A percentile compares a stretch with the other conserved stretches of the same genome.
phyloP scores from a whole-genome alignment of 2,329 filamentous ascomycete genomes.

The Calonectria hawksworthii region DNA sequence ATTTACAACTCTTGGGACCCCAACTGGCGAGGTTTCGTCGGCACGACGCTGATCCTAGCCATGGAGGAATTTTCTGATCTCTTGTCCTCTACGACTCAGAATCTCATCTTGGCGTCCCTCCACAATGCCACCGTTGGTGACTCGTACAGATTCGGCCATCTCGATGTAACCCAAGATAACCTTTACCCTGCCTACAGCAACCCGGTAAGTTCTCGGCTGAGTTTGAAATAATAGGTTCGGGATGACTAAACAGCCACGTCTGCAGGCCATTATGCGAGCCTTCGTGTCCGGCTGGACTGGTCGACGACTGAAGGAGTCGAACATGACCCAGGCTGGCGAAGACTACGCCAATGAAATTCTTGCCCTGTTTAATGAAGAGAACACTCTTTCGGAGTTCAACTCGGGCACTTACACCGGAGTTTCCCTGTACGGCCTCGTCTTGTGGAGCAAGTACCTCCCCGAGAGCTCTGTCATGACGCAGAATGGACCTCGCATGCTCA shows the following conservation, averaged over 20 bases:
- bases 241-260: not conserved
- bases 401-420: slow-evolving; percentile 74
- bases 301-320: slow-evolving; percentile 64
- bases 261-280: slow-evolving; percentile 70
- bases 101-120: slow-evolving; percentile 66
- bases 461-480: slow-evolving; percentile 66
- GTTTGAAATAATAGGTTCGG: rapidly evolving
- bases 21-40: slow-evolving; percentile 75
- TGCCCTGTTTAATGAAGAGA: slow-evolving; percentile 66
- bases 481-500: slow-evolving; percentile 65
- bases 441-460: slow-evolving; percentile 73
- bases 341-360: slow-evolving; percentile 68
- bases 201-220: slow-evolving; percentile 51
- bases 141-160: slow-evolving; percentile 71
- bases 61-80: slow-evolving; percentile 70
- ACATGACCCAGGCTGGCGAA: slow-evolving; percentile 72
- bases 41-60: slow-evolving; percentile 69
- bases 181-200: slow-evolving; percentile 75
- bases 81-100: slow-evolving; percentile 51
- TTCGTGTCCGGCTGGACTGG: slow-evolving; percentile 73
- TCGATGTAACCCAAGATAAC: slow-evolving; percentile 67
- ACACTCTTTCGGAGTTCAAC: slow-evolving; percentile 75
- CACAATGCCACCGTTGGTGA: slow-evolving; percentile 71
- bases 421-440: slow-evolving; percentile 68
- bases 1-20: slow-evolving; percentile 74